Evolutionary conservation across 2,329 filamentous ascomycete genomes (phyloP).

Genomic region (Diplodia mutila): DNA sequence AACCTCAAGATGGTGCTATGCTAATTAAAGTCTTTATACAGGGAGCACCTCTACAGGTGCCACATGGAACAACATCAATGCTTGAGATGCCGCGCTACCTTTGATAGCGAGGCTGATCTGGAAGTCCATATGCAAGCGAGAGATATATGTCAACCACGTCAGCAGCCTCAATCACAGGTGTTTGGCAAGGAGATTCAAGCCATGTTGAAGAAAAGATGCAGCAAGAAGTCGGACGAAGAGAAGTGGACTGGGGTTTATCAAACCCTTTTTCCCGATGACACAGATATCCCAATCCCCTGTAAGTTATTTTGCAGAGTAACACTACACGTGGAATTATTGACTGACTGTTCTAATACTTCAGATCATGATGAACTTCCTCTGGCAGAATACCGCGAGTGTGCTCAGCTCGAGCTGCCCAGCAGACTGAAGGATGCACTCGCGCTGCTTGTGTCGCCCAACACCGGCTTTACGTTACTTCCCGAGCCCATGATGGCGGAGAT

Average conservation of each 20-base stretch:
- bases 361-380: neutral
- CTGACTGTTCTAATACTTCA: no score
- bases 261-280: neutral
- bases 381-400: neutral
- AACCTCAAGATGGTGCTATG: neutral
- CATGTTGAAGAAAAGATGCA: neutral
- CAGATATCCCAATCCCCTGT: neutral
- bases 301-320: no score
- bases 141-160: neutral
- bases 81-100: neutral
- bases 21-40: neutral
- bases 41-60: neutral
- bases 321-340: no score
- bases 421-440: neutral
- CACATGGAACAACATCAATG: neutral
- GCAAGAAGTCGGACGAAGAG: neutral
- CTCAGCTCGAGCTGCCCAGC: neutral
- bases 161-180: neutral
- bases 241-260: neutral
- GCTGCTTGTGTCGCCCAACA: neutral
- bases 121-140: neutral
- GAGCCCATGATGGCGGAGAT: neutral
- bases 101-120: neutral
- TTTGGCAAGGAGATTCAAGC: neutral
- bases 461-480: neutral